Evolutionary conservation across 176 grass and related monocot species (phyloP).

Genomic region (Musa troglodytarum): DNA sequence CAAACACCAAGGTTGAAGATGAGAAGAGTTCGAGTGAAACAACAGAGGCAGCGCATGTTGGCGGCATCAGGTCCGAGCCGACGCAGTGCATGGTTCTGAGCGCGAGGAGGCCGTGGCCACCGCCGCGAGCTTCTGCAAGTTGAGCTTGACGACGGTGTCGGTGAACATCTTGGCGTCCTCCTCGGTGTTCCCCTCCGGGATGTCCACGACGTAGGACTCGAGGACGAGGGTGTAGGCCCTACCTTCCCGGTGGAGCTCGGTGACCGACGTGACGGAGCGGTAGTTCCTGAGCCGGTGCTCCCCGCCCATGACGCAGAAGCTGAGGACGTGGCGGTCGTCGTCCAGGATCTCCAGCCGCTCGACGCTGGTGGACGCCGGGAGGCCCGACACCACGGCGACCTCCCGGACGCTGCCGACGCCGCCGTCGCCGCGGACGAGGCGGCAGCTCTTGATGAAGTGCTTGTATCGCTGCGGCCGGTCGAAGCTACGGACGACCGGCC

Average conservation of each 20-base stretch:
- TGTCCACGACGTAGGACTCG: constrained; percentile 88
- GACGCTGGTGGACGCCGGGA: constrained; percentile 79
- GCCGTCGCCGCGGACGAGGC: constrained; percentile 45
- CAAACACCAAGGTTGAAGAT: no score
- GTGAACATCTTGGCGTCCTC: constrained; percentile 91
- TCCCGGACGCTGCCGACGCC: constrained; percentile 79
- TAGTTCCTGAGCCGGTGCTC: constrained; percentile 93
- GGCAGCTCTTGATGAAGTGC: constrained; percentile 87
- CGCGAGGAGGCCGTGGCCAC: constrained; percentile 23
- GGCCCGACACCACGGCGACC: constrained; percentile 69
- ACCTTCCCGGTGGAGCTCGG: constrained; percentile 30
- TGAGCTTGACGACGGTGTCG: constrained; percentile 85
- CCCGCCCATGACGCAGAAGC: constrained; percentile 85
- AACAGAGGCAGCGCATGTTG: no score
- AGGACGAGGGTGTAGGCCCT: constrained; percentile 57
- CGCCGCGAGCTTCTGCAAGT: constrained; percentile 79
- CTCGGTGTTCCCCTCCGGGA: constrained; percentile 76
- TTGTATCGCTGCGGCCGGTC: constrained; percentile 78
- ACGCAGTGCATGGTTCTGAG: no score
- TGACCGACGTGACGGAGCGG: constrained; percentile 89
- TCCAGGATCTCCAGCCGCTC: constrained; percentile 97
- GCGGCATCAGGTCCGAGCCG: no score
- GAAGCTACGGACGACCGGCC: constrained; percentile 79
- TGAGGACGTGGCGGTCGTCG: constrained; percentile 67
- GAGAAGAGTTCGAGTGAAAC: no score